Base-by-base conservation (phyloP, 2,329 filamentous ascomycete species). In the Spiromastix sp. region DNA sequence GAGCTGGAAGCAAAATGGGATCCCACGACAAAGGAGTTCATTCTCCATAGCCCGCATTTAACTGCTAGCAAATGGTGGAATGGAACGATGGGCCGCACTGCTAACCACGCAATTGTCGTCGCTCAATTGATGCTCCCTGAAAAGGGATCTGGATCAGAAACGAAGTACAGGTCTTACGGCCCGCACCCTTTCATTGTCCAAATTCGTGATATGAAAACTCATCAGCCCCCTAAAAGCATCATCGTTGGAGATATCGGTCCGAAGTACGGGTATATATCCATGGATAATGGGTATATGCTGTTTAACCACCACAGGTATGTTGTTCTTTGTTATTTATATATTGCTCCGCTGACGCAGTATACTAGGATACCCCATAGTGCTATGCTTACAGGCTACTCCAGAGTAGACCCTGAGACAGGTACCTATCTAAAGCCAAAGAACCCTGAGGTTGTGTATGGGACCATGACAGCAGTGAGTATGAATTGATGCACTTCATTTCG, bases 51-150 rank as follows among this genome's bases (percentile, higher is more conserved):
- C 42, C 65, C 64, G 16, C 57, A 57, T 31, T 43, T 67, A 12
- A 67, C 64, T 1, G 59, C 64, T 4, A 65, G 58, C 41, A 67
- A 68, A 46, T 68, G 62, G 64, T 68, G 64, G 64, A 67, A 68
- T 46, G 64, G 64, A 1, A 57, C 56, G 1, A 57, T 68, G 57
- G 64, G 64, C 3, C 49, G 63, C 25, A 67, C 62, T 6, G 65
- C 64, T 15, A 67, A 64, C 38, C 63, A 68, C 52, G 62, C 64
- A 21, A 67, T 68, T 36, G 62, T 67, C 2, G 60, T 68, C 16
- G 65, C 65, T 39, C 65, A 67, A 42, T 48, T 68, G 1, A 49
- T 64, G 15, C 46, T 68, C 9, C 64, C 40, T 25, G 24, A 38
- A 33, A 15, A 30, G 8, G 43, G 36, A 6, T 61, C 26, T 42